Conservation (phyloP, 306 rosid species). For the Cicer bijugum region DNA sequence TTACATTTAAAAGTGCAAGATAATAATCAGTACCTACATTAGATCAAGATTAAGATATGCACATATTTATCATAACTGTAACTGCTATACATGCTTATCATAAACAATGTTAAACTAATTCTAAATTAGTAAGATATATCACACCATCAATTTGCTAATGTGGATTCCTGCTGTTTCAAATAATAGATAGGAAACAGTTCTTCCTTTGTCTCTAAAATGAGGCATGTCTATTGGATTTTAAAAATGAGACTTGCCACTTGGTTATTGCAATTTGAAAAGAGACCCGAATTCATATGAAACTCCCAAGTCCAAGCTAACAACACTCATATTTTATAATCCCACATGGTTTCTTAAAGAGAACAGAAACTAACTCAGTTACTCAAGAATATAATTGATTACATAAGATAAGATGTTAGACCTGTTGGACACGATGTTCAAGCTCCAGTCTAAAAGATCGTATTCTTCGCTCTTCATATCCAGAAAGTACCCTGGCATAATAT, state of each 20-base stretch:
- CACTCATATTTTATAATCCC: conserved; percentile 2
- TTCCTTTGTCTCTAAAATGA: conserved; percentile 8
- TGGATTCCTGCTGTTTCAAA: conserved; percentile 20
- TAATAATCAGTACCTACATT: too few species aligned
- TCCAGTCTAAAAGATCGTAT: conserved; percentile 69
- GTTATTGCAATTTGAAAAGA: conserved; percentile 19
- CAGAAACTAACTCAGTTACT: conserved; percentile 9
- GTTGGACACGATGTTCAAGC: conserved; percentile 54
- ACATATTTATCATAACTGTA: background rate
- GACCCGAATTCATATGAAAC: conserved; percentile 34
- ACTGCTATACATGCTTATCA: conserved; percentile 10
- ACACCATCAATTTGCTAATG: conserved; percentile 25
- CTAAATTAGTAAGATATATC: background rate
- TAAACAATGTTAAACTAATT: background rate
- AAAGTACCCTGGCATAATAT: conserved; percentile 74
- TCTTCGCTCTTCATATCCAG: conserved; percentile 90
- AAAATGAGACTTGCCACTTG: conserved; percentile 32
- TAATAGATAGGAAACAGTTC: conserved; percentile 9
- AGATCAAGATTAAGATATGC: conserved; percentile 30
- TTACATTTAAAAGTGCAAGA: conserved; percentile 4
- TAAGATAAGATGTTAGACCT: conserved; percentile 46
- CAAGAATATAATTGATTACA: background rate
- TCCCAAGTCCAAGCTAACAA: conserved; percentile 13
- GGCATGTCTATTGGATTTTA: conserved; percentile 15
- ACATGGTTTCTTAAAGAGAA: conserved; percentile 25